Evolutionary conservation across 164 flowering plant species (phyloP), one percentile per base, ranked within the genome.

Genomic region (Magnolia kwangsiensis): DNA sequence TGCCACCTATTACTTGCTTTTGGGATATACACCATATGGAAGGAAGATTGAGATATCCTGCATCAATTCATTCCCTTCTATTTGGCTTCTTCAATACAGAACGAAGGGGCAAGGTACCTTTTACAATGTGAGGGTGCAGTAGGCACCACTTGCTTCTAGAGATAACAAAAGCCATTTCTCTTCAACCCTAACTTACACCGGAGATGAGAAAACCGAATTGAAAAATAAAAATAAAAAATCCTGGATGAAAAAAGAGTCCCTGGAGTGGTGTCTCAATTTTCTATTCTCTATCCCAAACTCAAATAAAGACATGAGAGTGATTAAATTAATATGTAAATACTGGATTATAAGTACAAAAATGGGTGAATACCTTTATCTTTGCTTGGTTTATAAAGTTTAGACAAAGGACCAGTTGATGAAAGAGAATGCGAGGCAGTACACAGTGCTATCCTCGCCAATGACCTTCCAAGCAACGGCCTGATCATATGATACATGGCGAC

Each of bases 371-470:
- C 20, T 59, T 63, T 50, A 20, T 49, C 20, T 27, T 61, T 51
- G n/a, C n/a, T 10, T 58, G 7, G 69, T 67, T 73, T 63, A 73
- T 78, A 70, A 51, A 2, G 18, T 61, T 88, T 87, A 89, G 81
- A 95, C 87, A 77, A 95, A 95, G 51, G 97, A 91, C 99, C 99
- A 93, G 84, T 95, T 95, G 63, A 92, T 75, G 80, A 95, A 95
- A 51, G 90, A 76, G 80, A 95, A 89, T 23, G 98, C 96, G 16
- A 95, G 81, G 80, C 99, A 95, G 63, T 95, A 98, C 58, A 90
- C 89, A 14, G 81, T 71, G 78, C 79, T 84, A 13, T 89, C 96
- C 37, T 93, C 96, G 1, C 89, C 86, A 7, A 89, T 83, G 71
- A 95, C 98, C 80, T 95, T 93, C 98, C 98, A 95, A 14, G 91